Evolutionary conservation across 164 flowering plant genomes (phyloP), one percentile per base, ranked within the genome.

Genomic region (Pachysandra terminalis): DNA sequence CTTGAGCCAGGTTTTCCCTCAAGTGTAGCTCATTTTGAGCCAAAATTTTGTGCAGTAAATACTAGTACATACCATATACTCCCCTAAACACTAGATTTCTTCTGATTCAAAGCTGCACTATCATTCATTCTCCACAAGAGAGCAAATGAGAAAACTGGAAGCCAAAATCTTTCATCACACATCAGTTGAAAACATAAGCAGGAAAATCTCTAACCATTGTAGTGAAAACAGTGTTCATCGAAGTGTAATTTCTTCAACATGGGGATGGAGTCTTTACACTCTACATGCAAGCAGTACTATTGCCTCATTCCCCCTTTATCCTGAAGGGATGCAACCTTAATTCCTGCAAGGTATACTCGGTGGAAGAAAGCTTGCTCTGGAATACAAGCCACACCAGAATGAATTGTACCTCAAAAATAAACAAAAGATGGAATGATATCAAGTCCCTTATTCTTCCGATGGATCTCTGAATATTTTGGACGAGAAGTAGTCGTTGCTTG

Each of bases 391-490:
- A 48, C 24, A 19, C 45, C 15, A 19, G 51, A 28, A 17, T 13
- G 35, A 62, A 35, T 24, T 41, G 19, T 13, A 75, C 25, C 66
- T 63, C 45, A 53, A 37, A 57, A 19, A 25, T 60, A 7, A 51
- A 63, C 48, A 17, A 23, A 23, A 55, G 14, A 12, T 62, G 45
- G 51, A 61, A 25, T 48, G 37, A 2, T 17, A 52, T 45, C 37
- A 32, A 32, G 63, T 65, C 79, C 69, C 69, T 67, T 73, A 53
- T 62, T 63, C 35, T 40, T 49, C 64, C 15, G n/a, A n/a, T 56
- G 26, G 49, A 51, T 64, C 19, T 8, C 64, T 60, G 63, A 64
- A 69, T 65, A 32, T 40, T 23, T 55, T 10, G 10, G 23, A 61
- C 32, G 69, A 16, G 1, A 21, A 23, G 59, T 22, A 66, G 16